These are phyloP conservation scores for Crucihimalaya himalaica DNA, from an alignment of 345 rosid genomes.

Conservation along the genomic window DNA sequence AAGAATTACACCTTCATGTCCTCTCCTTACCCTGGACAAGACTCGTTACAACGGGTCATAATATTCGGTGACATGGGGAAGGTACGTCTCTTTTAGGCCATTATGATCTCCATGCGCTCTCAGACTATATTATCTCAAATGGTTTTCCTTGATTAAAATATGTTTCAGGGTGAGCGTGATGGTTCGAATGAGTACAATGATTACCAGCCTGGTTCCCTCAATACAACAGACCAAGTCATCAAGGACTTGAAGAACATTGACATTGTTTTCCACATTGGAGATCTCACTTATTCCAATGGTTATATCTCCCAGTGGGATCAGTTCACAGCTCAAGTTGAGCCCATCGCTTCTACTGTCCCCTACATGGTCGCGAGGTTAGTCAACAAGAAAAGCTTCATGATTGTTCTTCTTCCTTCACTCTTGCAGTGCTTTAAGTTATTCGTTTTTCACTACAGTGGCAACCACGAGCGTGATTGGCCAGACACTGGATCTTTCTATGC, in stretches of 20 bases:
- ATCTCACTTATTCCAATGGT: slow-evolving; percentile 68
- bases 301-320: slow-evolving; percentile 89
- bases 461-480: slow-evolving; percentile 86
- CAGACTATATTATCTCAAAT: neutral
- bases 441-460: slow-evolving; percentile 51
- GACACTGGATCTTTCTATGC: slow-evolving; percentile 63
- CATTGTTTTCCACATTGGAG: slow-evolving; percentile 81
- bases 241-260: slow-evolving; percentile 61
- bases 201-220: slow-evolving; percentile 74
- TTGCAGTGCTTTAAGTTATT: slow-evolving; percentile 3
- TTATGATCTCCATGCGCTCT: neutral
- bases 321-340: slow-evolving; percentile 82
- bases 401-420: slow-evolving; percentile 11
- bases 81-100: slow-evolving; percentile 43
- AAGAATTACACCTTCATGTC: slow-evolving; percentile 66
- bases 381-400: neutral
- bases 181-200: slow-evolving; percentile 74
- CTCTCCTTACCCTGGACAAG: slow-evolving; percentile 91
- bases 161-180: slow-evolving; percentile 73
- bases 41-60: slow-evolving; percentile 76
- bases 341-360: slow-evolving; percentile 63
- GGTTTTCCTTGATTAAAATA: slow-evolving; percentile 3
- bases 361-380: slow-evolving; percentile 81
- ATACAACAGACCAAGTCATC: slow-evolving; percentile 73
- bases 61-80: slow-evolving; percentile 94